Evolutionary conservation across 2,329 filamentous ascomycete genomes (phyloP).

Genomic region (Claviceps sp.): DNA sequence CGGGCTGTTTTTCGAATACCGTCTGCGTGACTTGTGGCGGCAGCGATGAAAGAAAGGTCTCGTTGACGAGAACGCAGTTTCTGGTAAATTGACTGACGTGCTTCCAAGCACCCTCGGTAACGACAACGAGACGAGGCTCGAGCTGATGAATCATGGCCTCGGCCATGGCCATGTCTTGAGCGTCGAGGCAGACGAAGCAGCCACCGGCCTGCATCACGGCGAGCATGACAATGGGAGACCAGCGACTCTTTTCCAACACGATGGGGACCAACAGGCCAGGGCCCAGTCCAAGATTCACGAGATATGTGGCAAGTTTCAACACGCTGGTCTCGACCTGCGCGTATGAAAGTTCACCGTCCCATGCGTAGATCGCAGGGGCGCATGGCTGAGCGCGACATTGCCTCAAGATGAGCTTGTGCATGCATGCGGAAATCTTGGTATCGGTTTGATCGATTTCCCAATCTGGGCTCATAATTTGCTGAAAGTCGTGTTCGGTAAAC

Average conservation of each 20-base stretch:
- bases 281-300: slow-evolving; percentile 36
- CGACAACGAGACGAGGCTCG: slow-evolving; percentile 29
- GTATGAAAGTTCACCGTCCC: slow-evolving; percentile 32
- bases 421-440: slow-evolving; percentile 25
- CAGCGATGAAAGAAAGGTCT: slow-evolving; percentile 25
- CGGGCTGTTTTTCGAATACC: slow-evolving; percentile 18
- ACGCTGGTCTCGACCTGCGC: slow-evolving; percentile 24
- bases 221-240: slow-evolving; percentile 56
- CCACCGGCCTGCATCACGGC: slow-evolving; percentile 49
- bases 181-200: slow-evolving; percentile 36
- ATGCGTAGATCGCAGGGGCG: slow-evolving; percentile 27
- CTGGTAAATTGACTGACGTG: slow-evolving; percentile 26
- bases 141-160: slow-evolving; percentile 29
- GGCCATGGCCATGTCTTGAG: slow-evolving; percentile 27
- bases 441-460: slow-evolving; percentile 25
- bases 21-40: slow-evolving; percentile 13
- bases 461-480: slow-evolving; percentile 40
- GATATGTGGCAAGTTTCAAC: slow-evolving; percentile 25
- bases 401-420: slow-evolving; percentile 31
- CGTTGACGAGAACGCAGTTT: slow-evolving; percentile 28
- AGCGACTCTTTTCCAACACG: slow-evolving; percentile 54
- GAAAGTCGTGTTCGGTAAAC: slow-evolving; percentile 41
- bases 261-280: slow-evolving; percentile 48
- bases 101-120: slow-evolving; percentile 27
- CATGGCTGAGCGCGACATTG: slow-evolving; percentile 26